These are phyloP conservation scores for Fermentozyma sake DNA, from an alignment of 1,139 yeast species.

Conservation along the genomic window DNA sequence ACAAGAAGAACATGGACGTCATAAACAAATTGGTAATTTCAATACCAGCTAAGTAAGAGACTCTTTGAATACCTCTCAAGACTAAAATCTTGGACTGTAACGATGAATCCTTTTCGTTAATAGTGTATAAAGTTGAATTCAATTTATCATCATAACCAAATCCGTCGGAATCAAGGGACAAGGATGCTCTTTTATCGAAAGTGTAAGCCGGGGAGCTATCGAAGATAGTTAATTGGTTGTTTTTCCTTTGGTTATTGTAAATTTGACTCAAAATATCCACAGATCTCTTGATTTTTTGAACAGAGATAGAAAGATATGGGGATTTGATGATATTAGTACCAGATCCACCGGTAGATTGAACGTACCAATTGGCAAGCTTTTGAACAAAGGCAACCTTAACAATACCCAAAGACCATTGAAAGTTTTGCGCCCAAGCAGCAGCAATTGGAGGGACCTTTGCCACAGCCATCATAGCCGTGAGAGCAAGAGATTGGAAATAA, in stretches of 20 bases:
- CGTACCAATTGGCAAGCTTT: conserved; percentile 84
- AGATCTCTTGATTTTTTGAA: conserved; percentile 46
- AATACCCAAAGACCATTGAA: conserved; percentile 94
- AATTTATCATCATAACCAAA: conserved; percentile 47
- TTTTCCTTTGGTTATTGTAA: conserved; percentile 13
- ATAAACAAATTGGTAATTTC: conserved; percentile 83
- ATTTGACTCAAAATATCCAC: conserved; percentile 15
- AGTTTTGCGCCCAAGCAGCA: conserved; percentile 97
- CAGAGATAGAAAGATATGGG: conserved; percentile 66
- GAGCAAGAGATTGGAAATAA: conserved; percentile 91
- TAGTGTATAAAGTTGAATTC: conserved; percentile 58
- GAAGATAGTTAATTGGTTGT: conserved; percentile 16
- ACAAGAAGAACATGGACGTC: conserved; percentile 79
- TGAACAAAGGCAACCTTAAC: conserved; percentile 81
- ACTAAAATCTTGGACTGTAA: conserved; percentile 65
- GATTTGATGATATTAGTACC: conserved; percentile 67
- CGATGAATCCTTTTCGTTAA: conserved; percentile 59
- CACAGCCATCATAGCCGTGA: conserved; percentile 95
- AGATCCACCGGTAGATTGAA: conserved; percentile 92
- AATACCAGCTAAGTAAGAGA: conserved; percentile 76
- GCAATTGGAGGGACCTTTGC: conserved; percentile 93
- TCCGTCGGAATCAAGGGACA: conserved; percentile 34
- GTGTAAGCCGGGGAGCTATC: too few species aligned
- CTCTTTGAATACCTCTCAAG: conserved; percentile 88
- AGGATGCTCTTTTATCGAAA: conserved; percentile 26